phyloP scores from a whole-genome alignment of 2,329 filamentous ascomycete species.

The Colletotrichum sp. region DNA sequence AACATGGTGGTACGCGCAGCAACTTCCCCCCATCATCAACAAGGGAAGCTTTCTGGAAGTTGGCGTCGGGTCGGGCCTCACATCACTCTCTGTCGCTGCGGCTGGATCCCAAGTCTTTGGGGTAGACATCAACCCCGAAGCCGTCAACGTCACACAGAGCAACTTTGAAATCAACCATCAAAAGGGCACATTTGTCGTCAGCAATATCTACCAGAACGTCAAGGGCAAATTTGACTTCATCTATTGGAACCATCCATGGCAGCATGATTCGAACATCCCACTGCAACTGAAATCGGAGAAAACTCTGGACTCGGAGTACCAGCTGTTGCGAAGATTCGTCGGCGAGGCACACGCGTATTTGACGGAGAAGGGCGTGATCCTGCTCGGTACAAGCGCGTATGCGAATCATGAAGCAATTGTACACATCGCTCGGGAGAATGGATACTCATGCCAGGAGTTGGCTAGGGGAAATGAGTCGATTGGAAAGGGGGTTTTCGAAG shows the following conservation, averaged over 20 bases:
- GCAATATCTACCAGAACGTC: not conserved
- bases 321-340: not conserved
- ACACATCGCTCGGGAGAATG: accelerated
- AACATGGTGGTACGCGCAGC: not conserved
- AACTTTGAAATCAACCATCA: not conserved
- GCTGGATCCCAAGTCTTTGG: not conserved
- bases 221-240: not conserved
- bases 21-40: not conserved
- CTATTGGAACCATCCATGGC: not conserved
- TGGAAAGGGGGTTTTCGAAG: not conserved
- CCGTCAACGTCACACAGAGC: not conserved
- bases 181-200: not conserved
- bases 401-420: not conserved
- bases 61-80: not conserved
- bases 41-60: not conserved
- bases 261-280: not conserved
- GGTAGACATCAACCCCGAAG: not conserved
- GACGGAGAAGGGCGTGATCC: accelerated
- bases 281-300: not conserved
- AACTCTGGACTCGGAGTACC: not conserved
- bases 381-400: accelerated
- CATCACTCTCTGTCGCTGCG: not conserved
- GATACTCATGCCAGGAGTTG: not conserved
- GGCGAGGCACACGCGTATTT: not conserved
- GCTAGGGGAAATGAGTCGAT: not conserved